Evolutionary conservation across 1,284 basidiomycete species (phyloP).

Genomic region (Megacollybia platyphylla): DNA sequence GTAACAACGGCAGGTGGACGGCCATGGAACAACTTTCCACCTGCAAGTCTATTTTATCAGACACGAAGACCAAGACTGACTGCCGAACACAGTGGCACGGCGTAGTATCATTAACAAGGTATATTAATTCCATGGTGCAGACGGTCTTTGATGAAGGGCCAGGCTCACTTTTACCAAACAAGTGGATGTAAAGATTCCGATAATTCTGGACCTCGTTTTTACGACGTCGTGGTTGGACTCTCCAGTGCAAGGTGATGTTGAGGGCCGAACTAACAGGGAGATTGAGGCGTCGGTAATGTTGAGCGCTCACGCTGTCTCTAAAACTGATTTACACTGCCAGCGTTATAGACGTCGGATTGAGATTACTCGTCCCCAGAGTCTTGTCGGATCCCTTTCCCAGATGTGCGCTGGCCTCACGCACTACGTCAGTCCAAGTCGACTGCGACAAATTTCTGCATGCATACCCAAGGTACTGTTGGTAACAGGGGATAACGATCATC

Average conservation of each 20-base stretch:
- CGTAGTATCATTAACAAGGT: conserved; percentile 22
- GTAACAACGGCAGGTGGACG: conserved; percentile 62
- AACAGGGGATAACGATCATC: conserved; percentile 63
- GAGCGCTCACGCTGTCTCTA: conserved; percentile 1
- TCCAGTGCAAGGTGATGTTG: conserved; percentile 31
- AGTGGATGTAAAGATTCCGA: conserved; percentile 33
- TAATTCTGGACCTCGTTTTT: conserved; percentile 50
- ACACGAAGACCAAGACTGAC: conserved; percentile 1
- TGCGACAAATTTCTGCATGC: conserved; percentile 38
- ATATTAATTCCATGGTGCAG: not conserved
- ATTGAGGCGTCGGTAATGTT: conserved; percentile 35
- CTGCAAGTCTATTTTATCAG: conserved; percentile 24
- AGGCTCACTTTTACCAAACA: conserved; percentile 36
- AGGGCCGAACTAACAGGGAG: conserved; percentile 50
- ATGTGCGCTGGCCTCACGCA: conserved; percentile 67
- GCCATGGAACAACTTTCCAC: conserved; percentile 44
- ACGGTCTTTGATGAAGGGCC: conserved; percentile 1
- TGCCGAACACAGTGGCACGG: conserved; percentile 26
- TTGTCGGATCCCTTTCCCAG: conserved; percentile 62
- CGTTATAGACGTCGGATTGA: conserved; percentile 38
- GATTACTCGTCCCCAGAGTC: conserved; percentile 45
- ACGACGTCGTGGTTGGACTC: conserved; percentile 46
- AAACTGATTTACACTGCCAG: conserved; percentile 15
- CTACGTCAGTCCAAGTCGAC: conserved; percentile 39
- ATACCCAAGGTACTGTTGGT: conserved; percentile 53